phyloP scores from a whole-genome alignment of 2,329 filamentous ascomycete species.

The Fusarium tuaranense region DNA sequence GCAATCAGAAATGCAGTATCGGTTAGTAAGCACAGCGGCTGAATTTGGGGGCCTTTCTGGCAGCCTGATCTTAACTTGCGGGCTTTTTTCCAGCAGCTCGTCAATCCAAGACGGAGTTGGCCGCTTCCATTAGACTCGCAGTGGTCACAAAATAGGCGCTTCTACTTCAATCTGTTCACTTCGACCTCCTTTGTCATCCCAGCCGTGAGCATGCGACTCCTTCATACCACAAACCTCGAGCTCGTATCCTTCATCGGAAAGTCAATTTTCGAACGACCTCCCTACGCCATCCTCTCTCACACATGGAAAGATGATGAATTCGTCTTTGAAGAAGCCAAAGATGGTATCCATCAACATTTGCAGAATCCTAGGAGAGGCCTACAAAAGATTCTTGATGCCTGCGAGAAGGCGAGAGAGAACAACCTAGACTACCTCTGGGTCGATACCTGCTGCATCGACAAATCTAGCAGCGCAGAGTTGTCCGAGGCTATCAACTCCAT shows the following conservation, averaged over 20 bases:
- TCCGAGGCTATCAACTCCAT: not conserved
- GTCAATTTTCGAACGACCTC: not conserved
- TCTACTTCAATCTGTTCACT: not conserved
- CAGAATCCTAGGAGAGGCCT: not conserved
- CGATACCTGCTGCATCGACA: not conserved
- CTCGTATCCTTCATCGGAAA: not conserved
- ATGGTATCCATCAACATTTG: not conserved
- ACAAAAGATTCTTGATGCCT: not conserved
- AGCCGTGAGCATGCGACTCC: not conserved
- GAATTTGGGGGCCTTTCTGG: not conserved
- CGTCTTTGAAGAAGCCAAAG: not conserved
- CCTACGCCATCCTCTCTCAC: not conserved
- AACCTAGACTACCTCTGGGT: not conserved
- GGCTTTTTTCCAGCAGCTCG: not conserved
- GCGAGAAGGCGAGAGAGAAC: not conserved
- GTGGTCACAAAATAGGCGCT: not conserved
- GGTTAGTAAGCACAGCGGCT: not conserved
- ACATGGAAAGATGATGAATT: not conserved
- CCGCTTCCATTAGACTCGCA: not conserved
- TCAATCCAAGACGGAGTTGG: not conserved
- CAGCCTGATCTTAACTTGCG: not conserved
- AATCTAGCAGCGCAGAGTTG: not conserved
- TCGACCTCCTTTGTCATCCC: not conserved
- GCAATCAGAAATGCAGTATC: not conserved
- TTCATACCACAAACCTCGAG: not conserved